phyloP scores from a whole-genome alignment of 345 rosid genomes.

The Corchorus olitorius region DNA sequence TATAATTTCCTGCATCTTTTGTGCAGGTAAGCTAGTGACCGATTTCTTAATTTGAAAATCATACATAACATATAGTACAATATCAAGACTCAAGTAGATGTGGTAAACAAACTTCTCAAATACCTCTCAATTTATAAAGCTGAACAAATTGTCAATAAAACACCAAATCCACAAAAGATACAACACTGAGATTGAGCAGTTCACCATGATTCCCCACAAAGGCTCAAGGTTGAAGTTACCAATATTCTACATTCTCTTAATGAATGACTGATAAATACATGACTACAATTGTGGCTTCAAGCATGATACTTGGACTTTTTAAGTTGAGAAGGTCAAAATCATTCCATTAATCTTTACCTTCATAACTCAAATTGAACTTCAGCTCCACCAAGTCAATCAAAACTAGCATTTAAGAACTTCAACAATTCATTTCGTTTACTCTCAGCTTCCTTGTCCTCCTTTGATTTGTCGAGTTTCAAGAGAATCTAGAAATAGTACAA shows the following conservation, averaged over 20 bases:
- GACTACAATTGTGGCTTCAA: background rate
- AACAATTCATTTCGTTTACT: slow-evolving; percentile 84
- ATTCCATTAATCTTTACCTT: background rate
- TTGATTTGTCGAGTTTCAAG: slow-evolving; percentile 87
- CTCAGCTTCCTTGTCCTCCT: slow-evolving; percentile 95
- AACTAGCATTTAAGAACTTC: slow-evolving; percentile 95
- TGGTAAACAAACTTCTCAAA: background rate
- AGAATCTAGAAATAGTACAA: slow-evolving; percentile 55
- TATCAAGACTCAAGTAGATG: background rate
- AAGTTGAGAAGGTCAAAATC: background rate
- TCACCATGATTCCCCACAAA: background rate
- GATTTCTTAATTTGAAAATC: background rate
- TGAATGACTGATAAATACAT: background rate
- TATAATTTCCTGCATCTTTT: background rate
- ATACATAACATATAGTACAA: background rate
- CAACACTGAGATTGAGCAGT: background rate
- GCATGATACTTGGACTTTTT: background rate
- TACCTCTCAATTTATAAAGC: background rate
- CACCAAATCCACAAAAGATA: slow-evolving; percentile 13
- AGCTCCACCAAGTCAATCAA: slow-evolving; percentile 55
- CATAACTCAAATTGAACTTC: slow-evolving; percentile 1
- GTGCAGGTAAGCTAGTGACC: background rate
- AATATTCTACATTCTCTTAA: background rate
- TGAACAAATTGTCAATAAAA: background rate
- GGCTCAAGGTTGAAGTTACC: background rate